Percentiles rank a stretch among this genome's conserved stretches.
These are phyloP conservation scores for Achaetomiella virescens DNA, from an alignment of 495 filamentous ascomycete genomes.

Conservation along the genomic window DNA sequence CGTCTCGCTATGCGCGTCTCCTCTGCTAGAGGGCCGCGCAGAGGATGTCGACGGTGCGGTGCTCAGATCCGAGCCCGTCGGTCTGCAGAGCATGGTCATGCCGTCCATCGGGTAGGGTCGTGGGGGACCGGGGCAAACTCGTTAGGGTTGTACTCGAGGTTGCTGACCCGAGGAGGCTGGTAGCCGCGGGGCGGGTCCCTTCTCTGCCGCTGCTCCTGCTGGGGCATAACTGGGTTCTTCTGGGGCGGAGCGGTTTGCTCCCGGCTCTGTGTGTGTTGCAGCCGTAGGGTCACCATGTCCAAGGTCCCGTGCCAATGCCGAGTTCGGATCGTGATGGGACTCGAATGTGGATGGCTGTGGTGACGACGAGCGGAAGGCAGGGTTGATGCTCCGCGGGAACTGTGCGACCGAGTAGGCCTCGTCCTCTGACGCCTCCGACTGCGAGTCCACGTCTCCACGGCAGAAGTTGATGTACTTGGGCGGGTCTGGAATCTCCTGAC, in stretches of 20 bases:
- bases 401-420: conserved; percentile 89
- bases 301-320: conserved; percentile 58
- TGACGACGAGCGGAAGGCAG: conserved; percentile 87
- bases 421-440: conserved; percentile 76
- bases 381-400: conserved; percentile 91
- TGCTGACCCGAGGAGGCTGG: conserved; percentile 24
- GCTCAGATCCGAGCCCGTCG: conserved; percentile 77
- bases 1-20: conserved; percentile 83
- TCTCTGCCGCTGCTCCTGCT: conserved; percentile 15
- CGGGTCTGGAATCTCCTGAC: conserved; percentile 91
- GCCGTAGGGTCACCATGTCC: conserved; percentile 44
- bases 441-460: conserved; percentile 77
- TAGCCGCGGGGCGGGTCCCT: conserved; percentile 14
- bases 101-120: conserved; percentile 91
- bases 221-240: conserved; percentile 29
- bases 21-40: conserved; percentile 71
- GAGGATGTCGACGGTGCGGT: conserved; percentile 57
- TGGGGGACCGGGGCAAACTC: conserved; percentile 71
- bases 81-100: conserved; percentile 98
- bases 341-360: conserved; percentile 74
- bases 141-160: conserved; percentile 46
- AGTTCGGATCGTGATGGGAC: conserved; percentile 79
- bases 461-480: conserved; percentile 99
- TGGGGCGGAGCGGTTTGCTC: conserved; percentile 52
- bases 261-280: conserved; percentile 41